These are phyloP conservation scores for Laguncularia racemosa DNA, from an alignment of 345 rosid species.

Conservation along the genomic window DNA sequence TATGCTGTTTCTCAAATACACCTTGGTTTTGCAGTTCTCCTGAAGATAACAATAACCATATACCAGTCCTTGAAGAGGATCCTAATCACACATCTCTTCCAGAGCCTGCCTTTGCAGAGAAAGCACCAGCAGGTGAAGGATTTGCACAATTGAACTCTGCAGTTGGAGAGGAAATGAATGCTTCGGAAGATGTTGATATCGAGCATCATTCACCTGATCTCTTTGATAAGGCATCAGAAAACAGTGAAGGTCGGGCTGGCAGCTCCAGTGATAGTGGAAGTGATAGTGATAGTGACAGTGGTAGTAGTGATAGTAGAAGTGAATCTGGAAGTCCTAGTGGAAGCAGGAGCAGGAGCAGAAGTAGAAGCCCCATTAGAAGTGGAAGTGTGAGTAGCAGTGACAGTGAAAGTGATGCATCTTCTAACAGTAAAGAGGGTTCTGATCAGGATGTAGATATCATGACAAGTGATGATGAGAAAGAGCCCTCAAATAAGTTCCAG, in stretches of 20 bases:
- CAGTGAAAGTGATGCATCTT: constrained; percentile 86
- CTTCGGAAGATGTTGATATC: constrained; percentile 33
- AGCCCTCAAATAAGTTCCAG: constrained; percentile 33
- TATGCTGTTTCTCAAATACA: neutral
- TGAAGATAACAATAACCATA: constrained; percentile 41
- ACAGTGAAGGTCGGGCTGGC: constrained; percentile 54
- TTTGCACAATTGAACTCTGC: constrained; percentile 29
- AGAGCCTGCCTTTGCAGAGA: constrained; percentile 34
- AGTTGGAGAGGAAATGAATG: constrained; percentile 31
- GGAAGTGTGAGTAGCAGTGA: constrained; percentile 86
- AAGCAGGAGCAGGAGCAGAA: constrained; percentile 42
- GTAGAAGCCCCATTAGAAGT: constrained; percentile 40
- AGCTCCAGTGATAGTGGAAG: constrained; percentile 72
- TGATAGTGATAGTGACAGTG: constrained; percentile 67
- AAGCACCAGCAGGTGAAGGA: constrained; percentile 24
- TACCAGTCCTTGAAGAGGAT: constrained; percentile 39
- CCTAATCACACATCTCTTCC: constrained; percentile 33
- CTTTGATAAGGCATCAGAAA: constrained; percentile 49
- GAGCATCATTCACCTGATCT: constrained; percentile 52
- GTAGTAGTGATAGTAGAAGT: constrained; percentile 60
- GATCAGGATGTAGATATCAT: constrained; percentile 96
- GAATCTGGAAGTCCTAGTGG: constrained; percentile 49
- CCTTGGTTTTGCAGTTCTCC: constrained; percentile 51
- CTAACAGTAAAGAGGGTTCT: constrained; percentile 77
- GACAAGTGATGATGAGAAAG: constrained; percentile 77